A percentile compares a stretch with the other conserved stretches of the same genome.
These are phyloP conservation scores for Vitis cinerea DNA, from an alignment of 164 flowering plant species.

Conservation along the genomic window DNA sequence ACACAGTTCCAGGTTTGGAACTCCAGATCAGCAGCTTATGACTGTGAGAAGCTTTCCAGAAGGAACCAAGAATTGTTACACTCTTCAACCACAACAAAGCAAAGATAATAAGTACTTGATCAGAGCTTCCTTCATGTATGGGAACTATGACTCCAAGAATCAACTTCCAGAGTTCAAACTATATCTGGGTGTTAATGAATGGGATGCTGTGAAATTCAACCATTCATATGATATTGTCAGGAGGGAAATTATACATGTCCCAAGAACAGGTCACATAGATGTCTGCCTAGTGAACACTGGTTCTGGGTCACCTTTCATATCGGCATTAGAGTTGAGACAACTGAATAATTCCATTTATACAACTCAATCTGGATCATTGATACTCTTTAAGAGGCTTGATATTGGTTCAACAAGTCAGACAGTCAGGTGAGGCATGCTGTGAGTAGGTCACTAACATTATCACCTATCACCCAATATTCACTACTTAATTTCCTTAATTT, in stretches of 20 bases:
- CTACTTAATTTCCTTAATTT: not conserved
- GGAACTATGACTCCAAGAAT: constrained; percentile 37
- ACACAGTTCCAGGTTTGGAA: not conserved
- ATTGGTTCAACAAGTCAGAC: not conserved
- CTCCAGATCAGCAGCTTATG: not conserved
- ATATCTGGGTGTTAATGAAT: constrained; percentile 35
- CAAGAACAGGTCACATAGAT: constrained; percentile 9
- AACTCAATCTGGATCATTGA: constrained; percentile 19
- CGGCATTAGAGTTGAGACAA: constrained; percentile 31
- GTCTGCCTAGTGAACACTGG: constrained; percentile 44
- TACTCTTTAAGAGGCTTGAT: not conserved
- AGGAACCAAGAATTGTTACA: constrained; percentile 44
- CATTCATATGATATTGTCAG: not conserved
- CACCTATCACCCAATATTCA: too few species aligned
- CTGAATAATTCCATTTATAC: constrained; percentile 16
- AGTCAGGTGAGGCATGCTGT: too few species aligned
- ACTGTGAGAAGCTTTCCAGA: constrained; percentile 41
- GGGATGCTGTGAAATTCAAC: constrained; percentile 19
- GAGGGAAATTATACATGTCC: constrained; percentile 29
- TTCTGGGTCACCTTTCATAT: constrained; percentile 39
- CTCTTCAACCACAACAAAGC: constrained; percentile 1
- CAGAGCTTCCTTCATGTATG: constrained; percentile 53
- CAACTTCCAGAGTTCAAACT: constrained; percentile 36
- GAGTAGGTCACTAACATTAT: too few species aligned
- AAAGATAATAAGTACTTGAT: constrained; percentile 27